These are phyloP conservation scores for Kickxella alabastrina DNA, from an alignment of 192 early-diverging fungal genomes.

Conservation along the genomic window DNA sequence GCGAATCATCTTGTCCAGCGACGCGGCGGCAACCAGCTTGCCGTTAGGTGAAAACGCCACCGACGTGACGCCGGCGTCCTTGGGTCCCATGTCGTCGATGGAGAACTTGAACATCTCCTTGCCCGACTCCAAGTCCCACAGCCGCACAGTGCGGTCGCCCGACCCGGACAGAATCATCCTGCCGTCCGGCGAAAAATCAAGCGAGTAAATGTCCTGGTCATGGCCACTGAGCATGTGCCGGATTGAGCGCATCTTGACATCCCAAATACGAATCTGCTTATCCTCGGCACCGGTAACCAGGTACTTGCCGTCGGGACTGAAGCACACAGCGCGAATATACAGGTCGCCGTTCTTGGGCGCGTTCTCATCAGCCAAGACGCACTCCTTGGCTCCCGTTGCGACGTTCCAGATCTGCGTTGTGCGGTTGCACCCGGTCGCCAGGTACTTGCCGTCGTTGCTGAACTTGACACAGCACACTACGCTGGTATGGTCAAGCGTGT, in stretches of 20 bases:
- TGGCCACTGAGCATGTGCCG: conserved; percentile 76
- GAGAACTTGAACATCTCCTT: conserved; percentile 66
- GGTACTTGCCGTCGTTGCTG: conserved; percentile 82
- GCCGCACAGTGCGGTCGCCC: conserved; percentile 75
- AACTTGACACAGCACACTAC: conserved; percentile 98
- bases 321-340: conserved; percentile 95
- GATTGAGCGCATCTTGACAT: conserved; percentile 60
- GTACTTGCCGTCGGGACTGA: conserved; percentile 85
- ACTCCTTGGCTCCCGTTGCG: conserved; percentile 69
- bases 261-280: conserved; percentile 85
- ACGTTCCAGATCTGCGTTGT: conserved; percentile 86
- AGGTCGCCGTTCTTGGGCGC: conserved; percentile 77
- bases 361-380: conserved; percentile 73
- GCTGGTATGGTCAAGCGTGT: conserved; percentile 64
- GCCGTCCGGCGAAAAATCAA: conserved; percentile 93
- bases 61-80: conserved; percentile 93
- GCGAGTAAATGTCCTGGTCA: conserved; percentile 93
- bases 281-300: conserved; percentile 97
- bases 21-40: conserved; percentile 80
- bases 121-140: conserved; percentile 84
- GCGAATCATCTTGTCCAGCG: conserved; percentile 88
- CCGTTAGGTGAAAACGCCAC: conserved; percentile 91
- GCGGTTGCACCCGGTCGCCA: conserved; percentile 94
- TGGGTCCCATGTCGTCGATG: conserved; percentile 75
- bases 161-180: conserved; percentile 84